These are phyloP conservation scores for Clarireedia paspali DNA, from an alignment of 2,329 filamentous ascomycete genomes.

Conservation along the genomic window DNA sequence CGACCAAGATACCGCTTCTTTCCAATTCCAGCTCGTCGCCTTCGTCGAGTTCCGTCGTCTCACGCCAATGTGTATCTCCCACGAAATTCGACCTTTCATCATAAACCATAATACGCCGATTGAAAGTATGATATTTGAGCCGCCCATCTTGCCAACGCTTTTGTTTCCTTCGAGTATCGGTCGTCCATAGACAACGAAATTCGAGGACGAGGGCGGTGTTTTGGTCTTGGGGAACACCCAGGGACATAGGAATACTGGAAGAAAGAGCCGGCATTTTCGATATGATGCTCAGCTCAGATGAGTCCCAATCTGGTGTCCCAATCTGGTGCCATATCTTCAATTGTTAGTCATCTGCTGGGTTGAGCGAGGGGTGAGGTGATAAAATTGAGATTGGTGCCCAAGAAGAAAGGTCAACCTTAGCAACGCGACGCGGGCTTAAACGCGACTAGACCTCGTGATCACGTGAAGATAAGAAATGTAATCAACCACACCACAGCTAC, in stretches of 20 bases:
- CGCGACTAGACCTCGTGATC: too few relatives aligned
- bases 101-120: constrained; percentile 84
- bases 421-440: too few relatives aligned
- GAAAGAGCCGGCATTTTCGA: constrained; percentile 10
- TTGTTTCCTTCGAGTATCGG: constrained; percentile 76
- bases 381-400: too few relatives aligned
- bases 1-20: constrained; percentile 65
- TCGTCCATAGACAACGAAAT: constrained; percentile 79
- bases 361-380: too few relatives aligned
- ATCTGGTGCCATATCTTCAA: too few relatives aligned
- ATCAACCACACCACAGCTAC: too few relatives aligned
- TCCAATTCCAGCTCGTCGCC: constrained; percentile 80
- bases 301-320: too few relatives aligned
- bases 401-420: too few relatives aligned
- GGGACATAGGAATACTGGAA: constrained; percentile 11
- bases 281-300: not conserved
- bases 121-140: constrained; percentile 84
- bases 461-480: too few relatives aligned
- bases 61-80: constrained; percentile 76
- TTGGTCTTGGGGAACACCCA: constrained; percentile 23
- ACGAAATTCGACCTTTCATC: constrained; percentile 74
- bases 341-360: not conserved
- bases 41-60: constrained; percentile 60
- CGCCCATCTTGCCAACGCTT: constrained; percentile 93
- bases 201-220: constrained; percentile 71